These are phyloP conservation scores for Tuber microsphaerosporum DNA, from an alignment of 495 filamentous ascomycete genomes.

Conservation along the genomic window DNA sequence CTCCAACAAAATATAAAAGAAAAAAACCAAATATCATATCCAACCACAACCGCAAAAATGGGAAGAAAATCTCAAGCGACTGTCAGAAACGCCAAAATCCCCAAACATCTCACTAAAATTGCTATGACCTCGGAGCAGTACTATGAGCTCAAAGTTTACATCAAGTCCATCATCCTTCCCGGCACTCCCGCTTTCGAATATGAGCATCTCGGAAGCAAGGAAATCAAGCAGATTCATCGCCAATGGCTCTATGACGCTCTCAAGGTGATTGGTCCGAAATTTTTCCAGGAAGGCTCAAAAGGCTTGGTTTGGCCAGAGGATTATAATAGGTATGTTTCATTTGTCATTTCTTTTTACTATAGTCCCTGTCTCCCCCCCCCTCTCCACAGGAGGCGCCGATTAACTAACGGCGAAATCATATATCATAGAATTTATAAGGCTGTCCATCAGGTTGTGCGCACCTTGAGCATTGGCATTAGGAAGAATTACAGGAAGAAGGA, in stretches of 20 bases:
- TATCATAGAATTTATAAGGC: not conserved
- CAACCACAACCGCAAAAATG: not conserved
- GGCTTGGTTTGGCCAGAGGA: not conserved
- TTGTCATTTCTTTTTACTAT: not conserved
- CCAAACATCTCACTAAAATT: not conserved
- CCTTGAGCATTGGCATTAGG: not conserved
- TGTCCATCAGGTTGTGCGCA: not conserved
- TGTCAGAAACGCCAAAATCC: not conserved
- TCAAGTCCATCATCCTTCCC: not conserved
- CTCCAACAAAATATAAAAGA: not conserved
- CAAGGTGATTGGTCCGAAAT: not conserved
- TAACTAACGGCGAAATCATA: not conserved
- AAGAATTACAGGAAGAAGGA: not conserved
- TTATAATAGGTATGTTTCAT: not conserved
- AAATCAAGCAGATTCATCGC: not conserved
- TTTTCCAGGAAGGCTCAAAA: not conserved
- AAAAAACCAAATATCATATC: not conserved
- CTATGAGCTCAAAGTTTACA: not conserved
- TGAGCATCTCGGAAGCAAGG: not conserved
- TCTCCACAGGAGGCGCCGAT: not conserved
- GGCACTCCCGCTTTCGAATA: not conserved
- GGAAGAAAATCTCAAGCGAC: not conserved
- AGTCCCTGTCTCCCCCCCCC: not conserved
- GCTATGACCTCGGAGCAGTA: not conserved
- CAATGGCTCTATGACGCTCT: not conserved